A percentile compares a stretch with the other conserved stretches of the same genome.
phyloP scores from a whole-genome alignment of 768 basidiomycete genomes.

The Scleroderma citrinum region DNA sequence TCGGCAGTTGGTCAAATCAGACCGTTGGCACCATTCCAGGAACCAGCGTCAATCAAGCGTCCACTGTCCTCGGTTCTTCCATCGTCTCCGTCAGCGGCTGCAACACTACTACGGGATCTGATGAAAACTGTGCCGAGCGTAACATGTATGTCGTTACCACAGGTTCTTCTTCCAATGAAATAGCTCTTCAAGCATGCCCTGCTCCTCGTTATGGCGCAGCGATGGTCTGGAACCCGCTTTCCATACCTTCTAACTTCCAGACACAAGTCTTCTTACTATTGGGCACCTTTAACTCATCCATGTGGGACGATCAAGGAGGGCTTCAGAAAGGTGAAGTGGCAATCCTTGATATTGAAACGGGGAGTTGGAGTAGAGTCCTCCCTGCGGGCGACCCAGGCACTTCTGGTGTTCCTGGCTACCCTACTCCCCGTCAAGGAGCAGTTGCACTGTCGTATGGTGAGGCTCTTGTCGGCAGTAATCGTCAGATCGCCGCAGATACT shows the following conservation, averaged over 20 bases:
- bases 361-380: constrained; percentile 64
- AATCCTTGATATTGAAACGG: constrained; percentile 54
- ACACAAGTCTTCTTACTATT: constrained; percentile 66
- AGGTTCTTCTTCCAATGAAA: constrained; percentile 23
- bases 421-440: constrained; percentile 67
- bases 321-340: constrained; percentile 68
- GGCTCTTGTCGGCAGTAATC: constrained; percentile 52
- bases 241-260: constrained; percentile 43
- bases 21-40: constrained; percentile 31
- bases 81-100: constrained; percentile 63
- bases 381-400: constrained; percentile 68
- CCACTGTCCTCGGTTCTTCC: constrained; percentile 48
- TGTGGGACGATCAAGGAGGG: constrained; percentile 63
- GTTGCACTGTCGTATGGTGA: constrained; percentile 49
- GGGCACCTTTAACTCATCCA: constrained; percentile 56
- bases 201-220: constrained; percentile 59
- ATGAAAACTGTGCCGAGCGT: constrained; percentile 51
- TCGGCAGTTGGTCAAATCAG: constrained; percentile 56
- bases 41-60: constrained; percentile 42
- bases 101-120: constrained; percentile 33
- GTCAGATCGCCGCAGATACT: constrained; percentile 52
- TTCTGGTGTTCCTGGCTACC: constrained; percentile 43
- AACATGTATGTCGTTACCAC: constrained; percentile 48
- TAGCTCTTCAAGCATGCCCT: constrained; percentile 48
- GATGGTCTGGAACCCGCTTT: constrained; percentile 49